Evolutionary conservation across 768 basidiomycete species (phyloP).

Genomic region (Rhodotorula kratochvilovae): DNA sequence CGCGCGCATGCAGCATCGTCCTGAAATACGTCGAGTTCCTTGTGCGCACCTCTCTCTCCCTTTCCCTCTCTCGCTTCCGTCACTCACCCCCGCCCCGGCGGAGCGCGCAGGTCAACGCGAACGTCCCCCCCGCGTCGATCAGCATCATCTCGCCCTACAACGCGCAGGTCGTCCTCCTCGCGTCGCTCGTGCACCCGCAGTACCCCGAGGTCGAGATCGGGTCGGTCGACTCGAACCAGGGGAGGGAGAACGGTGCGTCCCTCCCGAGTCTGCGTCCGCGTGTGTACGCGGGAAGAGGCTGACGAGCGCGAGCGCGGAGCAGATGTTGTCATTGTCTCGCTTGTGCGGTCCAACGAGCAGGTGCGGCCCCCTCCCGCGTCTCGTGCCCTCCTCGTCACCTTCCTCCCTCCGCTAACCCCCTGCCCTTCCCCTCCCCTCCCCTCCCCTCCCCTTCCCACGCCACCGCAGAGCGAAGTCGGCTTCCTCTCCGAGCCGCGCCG

Average conservation of each 20-base stretch:
- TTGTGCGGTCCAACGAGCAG: conserved; percentile 86
- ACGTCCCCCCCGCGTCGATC: conserved; percentile 66
- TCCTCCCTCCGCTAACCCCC: not conserved
- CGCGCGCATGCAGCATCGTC: conserved; percentile 12
- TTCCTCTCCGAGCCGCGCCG: conserved; percentile 89
- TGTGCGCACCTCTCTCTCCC: not conserved
- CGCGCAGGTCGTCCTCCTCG: conserved; percentile 82
- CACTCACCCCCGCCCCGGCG: not conserved
- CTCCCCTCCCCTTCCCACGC: too few species aligned
- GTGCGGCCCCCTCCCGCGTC: conserved; percentile 49
- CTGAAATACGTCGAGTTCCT: conserved; percentile 22
- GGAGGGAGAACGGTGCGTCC: conserved; percentile 66
- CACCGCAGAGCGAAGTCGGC: conserved; percentile 85
- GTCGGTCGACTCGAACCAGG: conserved; percentile 95
- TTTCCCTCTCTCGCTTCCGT: not conserved
- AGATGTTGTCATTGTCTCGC: conserved; percentile 83
- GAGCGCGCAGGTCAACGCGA: conserved; percentile 55
- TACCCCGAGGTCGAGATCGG: conserved; percentile 73
- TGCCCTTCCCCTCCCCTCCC: too few species aligned
- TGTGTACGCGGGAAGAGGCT: not conserved
- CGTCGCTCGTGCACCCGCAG: conserved; percentile 65
- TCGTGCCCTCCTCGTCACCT: not conserved
- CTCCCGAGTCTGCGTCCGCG: not conserved
- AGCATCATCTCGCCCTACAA: conserved; percentile 92
- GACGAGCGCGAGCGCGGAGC: not conserved